Evolutionary conservation across 768 basidiomycete species (phyloP).

Genomic region (Phylloporus sp.): DNA sequence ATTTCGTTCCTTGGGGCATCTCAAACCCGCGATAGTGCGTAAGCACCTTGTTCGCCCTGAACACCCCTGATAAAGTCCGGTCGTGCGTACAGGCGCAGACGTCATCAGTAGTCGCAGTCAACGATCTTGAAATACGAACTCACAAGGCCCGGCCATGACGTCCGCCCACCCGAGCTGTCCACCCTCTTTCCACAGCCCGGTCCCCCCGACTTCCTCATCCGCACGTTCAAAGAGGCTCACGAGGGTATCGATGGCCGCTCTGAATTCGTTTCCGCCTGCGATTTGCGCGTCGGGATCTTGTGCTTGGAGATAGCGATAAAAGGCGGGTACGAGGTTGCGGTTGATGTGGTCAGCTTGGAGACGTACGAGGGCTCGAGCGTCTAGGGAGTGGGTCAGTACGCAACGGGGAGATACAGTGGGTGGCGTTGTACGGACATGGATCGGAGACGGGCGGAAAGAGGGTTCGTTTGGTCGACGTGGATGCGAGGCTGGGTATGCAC

Average conservation of each 20-base stretch:
- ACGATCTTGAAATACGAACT: constrained; percentile 20
- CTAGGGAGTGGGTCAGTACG: constrained; percentile 29
- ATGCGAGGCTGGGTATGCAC: constrained; percentile 39
- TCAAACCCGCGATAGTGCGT: constrained; percentile 65
- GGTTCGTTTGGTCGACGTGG: constrained; percentile 41
- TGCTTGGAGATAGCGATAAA: constrained; percentile 71
- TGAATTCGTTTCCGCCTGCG: constrained; percentile 49
- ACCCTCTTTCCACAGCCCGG: constrained; percentile 55
- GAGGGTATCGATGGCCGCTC: constrained; percentile 45
- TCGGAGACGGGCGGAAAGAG: constrained; percentile 55
- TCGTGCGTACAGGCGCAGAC: background rate
- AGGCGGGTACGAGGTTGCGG: constrained; percentile 60
- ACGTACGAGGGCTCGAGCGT: constrained; percentile 61
- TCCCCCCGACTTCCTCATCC: constrained; percentile 44
- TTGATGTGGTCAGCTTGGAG: constrained; percentile 67
- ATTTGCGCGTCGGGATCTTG: constrained; percentile 53
- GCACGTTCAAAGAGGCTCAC: constrained; percentile 48
- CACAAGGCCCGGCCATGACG: constrained; percentile 68
- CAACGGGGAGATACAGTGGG: background rate
- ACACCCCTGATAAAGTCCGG: constrained; percentile 49
- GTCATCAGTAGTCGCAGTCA: background rate
- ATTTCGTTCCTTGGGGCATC: constrained; percentile 44
- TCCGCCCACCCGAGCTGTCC: constrained; percentile 50
- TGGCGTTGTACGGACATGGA: constrained; percentile 45
- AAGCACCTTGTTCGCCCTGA: constrained; percentile 57